Conservation (phyloP, 768 basidiomycete species). For the Mycena galericulata region DNA sequence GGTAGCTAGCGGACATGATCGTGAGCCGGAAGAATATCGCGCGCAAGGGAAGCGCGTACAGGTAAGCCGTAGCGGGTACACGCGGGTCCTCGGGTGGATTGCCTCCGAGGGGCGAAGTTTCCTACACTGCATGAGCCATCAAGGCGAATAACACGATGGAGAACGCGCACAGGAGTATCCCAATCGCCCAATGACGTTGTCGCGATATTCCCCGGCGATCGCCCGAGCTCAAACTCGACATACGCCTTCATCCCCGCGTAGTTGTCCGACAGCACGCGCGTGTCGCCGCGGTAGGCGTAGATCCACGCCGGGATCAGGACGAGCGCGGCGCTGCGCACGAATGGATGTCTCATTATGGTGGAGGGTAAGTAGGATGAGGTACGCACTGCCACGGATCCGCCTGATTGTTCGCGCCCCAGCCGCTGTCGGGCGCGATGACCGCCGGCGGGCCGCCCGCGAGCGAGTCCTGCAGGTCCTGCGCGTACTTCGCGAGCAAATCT, state of each 20-base stretch:
- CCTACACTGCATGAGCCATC: constrained; percentile 18
- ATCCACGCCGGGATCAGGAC: constrained; percentile 47
- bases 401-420: constrained; percentile 47
- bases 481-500: constrained; percentile 44
- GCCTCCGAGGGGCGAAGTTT: constrained; percentile 40
- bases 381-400: constrained; percentile 49
- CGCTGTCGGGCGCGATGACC: constrained; percentile 44
- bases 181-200: constrained; percentile 48
- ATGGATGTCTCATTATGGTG: not conserved
- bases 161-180: constrained; percentile 62
- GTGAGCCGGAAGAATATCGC: not conserved
- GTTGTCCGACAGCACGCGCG: constrained; percentile 39
- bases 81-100: constrained; percentile 47
- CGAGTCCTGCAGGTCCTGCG: constrained; percentile 42
- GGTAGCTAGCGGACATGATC: constrained; percentile 34
- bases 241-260: constrained; percentile 46
- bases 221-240: constrained; percentile 43
- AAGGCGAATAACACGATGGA: not conserved
- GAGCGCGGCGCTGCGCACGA: constrained; percentile 39
- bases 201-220: constrained; percentile 46
- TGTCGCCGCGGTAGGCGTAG: constrained; percentile 45
- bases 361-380: too few relatives aligned
- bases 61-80: constrained; percentile 44
- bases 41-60: constrained; percentile 37
- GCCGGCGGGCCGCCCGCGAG: constrained; percentile 40